A percentile compares a stretch with the other conserved stretches of the same genome.
phyloP scores from a whole-genome alignment of 108 stramenopile genomes.

The Nitzschia sp. region DNA sequence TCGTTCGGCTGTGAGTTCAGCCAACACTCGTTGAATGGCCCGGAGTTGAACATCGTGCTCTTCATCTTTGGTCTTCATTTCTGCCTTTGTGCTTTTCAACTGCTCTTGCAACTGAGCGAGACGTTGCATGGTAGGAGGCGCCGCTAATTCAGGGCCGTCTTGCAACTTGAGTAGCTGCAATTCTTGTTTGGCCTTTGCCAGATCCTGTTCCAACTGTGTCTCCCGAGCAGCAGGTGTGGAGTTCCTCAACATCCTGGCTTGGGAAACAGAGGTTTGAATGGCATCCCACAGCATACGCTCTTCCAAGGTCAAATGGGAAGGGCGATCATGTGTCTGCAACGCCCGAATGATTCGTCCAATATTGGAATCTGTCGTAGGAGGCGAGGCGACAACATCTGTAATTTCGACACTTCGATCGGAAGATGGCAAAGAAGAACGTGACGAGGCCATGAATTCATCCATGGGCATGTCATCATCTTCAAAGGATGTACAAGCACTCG shows the following conservation, averaged over 20 bases:
- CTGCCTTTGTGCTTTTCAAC: constrained; percentile 4
- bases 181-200: constrained; percentile 12
- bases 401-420: constrained; percentile 4
- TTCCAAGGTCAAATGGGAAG: constrained; percentile 29
- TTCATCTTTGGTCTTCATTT: constrained; percentile 15
- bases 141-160: not conserved
- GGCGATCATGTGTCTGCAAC: constrained; percentile 15
- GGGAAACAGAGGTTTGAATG: constrained; percentile 23
- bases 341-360: constrained; percentile 20
- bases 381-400: not conserved
- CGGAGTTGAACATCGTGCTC: constrained; percentile 44
- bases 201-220: constrained; percentile 22
- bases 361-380: not conserved
- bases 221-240: constrained; percentile 3
- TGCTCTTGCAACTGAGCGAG: constrained; percentile 27
- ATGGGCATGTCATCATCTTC: constrained; percentile 43
- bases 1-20: constrained; percentile 40
- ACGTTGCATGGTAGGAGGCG: not conserved
- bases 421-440: not conserved
- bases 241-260: not conserved
- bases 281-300: constrained; percentile 45
- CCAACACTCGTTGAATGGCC: constrained; percentile 58
- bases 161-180: not conserved
- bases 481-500: constrained; percentile 9
- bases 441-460: constrained; percentile 32